phyloP scores from a whole-genome alignment of 345 rosid genomes.

The Dovyalis caffra region DNA sequence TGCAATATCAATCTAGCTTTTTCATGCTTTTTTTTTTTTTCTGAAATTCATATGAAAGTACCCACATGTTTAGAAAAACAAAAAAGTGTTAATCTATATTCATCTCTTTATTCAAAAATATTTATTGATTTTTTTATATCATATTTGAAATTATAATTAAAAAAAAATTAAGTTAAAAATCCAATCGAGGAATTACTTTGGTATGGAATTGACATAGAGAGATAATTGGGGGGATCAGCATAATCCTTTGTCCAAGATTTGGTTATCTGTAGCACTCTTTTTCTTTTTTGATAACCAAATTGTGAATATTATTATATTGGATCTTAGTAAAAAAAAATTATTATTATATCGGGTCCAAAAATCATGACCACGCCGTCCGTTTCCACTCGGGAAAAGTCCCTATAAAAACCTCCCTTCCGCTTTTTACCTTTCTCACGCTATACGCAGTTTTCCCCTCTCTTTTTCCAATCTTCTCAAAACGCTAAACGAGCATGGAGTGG shows the following conservation, averaged over 20 bases:
- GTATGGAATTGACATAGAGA: not conserved
- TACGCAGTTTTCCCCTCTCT: not conserved
- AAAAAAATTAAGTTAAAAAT: too few relatives aligned
- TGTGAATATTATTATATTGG: not conserved
- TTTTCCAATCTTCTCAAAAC: not conserved
- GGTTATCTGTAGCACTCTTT: not conserved
- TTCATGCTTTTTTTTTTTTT: too few relatives aligned
- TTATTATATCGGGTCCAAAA: not conserved
- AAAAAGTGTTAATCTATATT: not conserved
- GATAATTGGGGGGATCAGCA: not conserved
- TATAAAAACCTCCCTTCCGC: not conserved
- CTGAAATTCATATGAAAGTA: not conserved
- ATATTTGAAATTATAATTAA: too few relatives aligned
- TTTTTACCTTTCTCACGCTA: not conserved
- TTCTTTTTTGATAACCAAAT: not conserved
- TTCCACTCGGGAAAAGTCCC: not conserved
- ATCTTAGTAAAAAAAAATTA: not conserved
- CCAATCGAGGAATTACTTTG: not conserved
- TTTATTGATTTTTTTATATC: not conserved
- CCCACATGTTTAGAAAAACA: not conserved
- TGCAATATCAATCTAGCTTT: not conserved
- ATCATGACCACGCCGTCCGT: not conserved
- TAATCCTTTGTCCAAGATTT: not conserved
- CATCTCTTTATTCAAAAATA: not conserved
- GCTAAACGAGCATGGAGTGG: slow-evolving; percentile 26